phyloP scores from a whole-genome alignment of 495 filamentous ascomycete species.

The Platismatia glauca region DNA sequence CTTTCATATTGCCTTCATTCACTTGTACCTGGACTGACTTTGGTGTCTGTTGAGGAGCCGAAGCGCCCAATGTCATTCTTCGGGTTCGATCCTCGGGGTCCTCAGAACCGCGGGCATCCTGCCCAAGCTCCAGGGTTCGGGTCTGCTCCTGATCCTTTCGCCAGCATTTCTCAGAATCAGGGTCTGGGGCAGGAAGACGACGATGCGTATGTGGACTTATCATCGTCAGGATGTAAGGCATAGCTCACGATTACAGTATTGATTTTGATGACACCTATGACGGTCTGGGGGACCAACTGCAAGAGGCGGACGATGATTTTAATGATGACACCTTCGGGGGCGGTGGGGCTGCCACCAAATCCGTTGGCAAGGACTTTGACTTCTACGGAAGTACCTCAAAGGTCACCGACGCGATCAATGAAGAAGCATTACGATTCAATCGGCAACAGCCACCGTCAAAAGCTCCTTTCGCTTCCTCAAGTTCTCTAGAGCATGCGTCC shows the following conservation, averaged over 20 bases:
- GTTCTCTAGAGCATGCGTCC: conserved; percentile 36
- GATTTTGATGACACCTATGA: conserved; percentile 99
- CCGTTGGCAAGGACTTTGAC: conserved; percentile 88
- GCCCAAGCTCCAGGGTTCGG: conserved; percentile 59
- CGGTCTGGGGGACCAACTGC: conserved; percentile 81
- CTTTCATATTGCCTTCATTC: not conserved
- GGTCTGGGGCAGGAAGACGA: conserved; percentile 48
- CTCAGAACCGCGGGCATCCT: conserved; percentile 53
- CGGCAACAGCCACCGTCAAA: conserved; percentile 50
- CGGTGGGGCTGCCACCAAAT: conserved; percentile 33
- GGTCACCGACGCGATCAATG: conserved; percentile 72
- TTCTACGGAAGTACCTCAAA: conserved; percentile 89
- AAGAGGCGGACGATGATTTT: conserved; percentile 88
- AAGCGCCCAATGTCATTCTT: conserved; percentile 66
- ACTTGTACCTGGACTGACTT: not conserved
- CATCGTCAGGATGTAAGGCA: not conserved
- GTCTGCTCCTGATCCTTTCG: conserved; percentile 80
- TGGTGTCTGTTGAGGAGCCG: not conserved
- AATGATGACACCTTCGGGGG: conserved; percentile 97
- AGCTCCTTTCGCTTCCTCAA: conserved; percentile 29
- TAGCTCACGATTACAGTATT: conserved; percentile 40
- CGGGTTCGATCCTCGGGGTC: conserved; percentile 64
- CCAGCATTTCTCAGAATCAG: conserved; percentile 54
- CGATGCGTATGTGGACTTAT: conserved; percentile 54
- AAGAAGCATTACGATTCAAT: conserved; percentile 77